Conservation (phyloP, 1,284 basidiomycete species). For the Rhodotorula sp. region DNA sequence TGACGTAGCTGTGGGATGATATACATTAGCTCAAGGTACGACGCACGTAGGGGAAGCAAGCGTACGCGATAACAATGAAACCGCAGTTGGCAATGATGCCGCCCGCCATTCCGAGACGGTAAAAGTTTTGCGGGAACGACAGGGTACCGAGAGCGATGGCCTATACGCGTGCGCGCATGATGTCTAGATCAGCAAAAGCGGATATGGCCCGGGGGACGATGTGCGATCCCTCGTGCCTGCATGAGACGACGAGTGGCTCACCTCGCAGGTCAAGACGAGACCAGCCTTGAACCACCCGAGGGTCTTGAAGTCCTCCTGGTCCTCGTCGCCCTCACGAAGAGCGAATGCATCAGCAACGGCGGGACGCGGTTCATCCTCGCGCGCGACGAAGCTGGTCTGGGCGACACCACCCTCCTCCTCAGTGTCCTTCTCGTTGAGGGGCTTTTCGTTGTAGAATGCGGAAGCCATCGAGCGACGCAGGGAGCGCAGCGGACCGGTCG, state of each 20-base stretch:
- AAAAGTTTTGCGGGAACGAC: constrained; percentile 13
- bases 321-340: constrained; percentile 9
- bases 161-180: not conserved
- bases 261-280: constrained; percentile 17
- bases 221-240: not conserved
- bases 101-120: constrained; percentile 8
- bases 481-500: not conserved
- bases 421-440: constrained; percentile 1
- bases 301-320: constrained; percentile 6
- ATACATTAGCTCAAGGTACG: not conserved
- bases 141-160: constrained; percentile 22
- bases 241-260: constrained; percentile 1
- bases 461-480: not conserved
- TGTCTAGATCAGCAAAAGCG: not conserved
- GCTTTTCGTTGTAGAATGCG: not conserved
- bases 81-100: constrained; percentile 13
- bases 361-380: constrained; percentile 1
- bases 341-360: constrained; percentile 20
- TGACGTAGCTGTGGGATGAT: not conserved
- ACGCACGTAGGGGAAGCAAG: not conserved
- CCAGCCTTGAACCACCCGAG: constrained; percentile 19
- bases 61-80: constrained; percentile 6
- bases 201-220: not conserved
- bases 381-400: not conserved
- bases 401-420: not conserved